Evolutionary conservation across 768 basidiomycete genomes (phyloP), one percentile per base, ranked within the genome.

Genomic region (Boletus tomentosulus): DNA sequence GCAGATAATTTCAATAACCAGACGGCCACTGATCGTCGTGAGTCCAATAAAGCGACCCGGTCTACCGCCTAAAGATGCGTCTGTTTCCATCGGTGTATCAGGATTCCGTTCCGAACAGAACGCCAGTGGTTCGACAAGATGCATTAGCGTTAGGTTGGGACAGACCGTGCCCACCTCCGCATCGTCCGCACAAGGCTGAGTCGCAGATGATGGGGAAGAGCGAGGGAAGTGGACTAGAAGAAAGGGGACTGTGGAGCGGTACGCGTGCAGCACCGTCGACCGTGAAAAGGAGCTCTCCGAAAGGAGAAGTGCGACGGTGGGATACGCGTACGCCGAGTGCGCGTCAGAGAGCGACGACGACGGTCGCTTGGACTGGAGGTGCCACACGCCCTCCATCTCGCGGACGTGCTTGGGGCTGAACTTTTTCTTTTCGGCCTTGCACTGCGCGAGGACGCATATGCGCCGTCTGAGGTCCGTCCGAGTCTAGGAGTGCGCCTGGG

Each of bases 381-480:
- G 77, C 50, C 87, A 70, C 12, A 94, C 93, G n/a, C 94, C 94
- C 65, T 97, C 94, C 73, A 95, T 77, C 66, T 97, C 94, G 31
- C 94, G 83, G 0, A 97, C 80, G 60, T 86, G 86, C 25, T 84
- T 83, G 3, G 93, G 92, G 3, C 63, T 96, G 93, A 0, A 79
- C 92, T n/a, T n/a, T n/a, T n/a, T n/a, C n/a, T n/a, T n/a, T n/a
- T n/a, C n/a, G n/a, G n/a, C n/a, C n/a, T n/a, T n/a, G n/a, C n/a
- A n/a, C n/a, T n/a, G n/a, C n/a, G n/a, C n/a, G n/a, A n/a, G n/a
- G n/a, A n/a, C n/a, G n/a, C n/a, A n/a, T n/a, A n/a, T n/a, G n/a
- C n/a, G n/a, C n/a, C n/a, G n/a, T n/a, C n/a, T n/a, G n/a, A n/a
- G n/a, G n/a, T n/a, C n/a, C n/a, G n/a, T n/a, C n/a, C n/a, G n/a